Evolutionary conservation across 305 asterid genomes (phyloP).

Genomic region (Fraxinus xanthoxyloides): DNA sequence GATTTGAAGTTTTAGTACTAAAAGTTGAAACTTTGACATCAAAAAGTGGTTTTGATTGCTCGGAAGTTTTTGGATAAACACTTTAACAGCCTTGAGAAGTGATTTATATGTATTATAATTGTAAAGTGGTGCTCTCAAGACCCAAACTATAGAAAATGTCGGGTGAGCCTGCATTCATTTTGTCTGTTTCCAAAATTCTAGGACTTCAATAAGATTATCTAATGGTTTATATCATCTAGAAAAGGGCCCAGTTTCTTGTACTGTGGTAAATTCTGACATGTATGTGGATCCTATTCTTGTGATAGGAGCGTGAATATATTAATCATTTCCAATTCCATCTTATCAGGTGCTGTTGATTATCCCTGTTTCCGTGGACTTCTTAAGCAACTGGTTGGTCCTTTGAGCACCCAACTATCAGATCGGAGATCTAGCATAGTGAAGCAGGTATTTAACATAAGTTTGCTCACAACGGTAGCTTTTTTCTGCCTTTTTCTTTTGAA

Average conservation of each 20-base stretch:
- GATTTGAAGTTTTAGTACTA: neutral
- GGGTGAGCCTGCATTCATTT: conserved; percentile 11
- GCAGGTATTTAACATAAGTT: conserved; percentile 56
- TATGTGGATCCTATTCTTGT: neutral
- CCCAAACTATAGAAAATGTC: conserved; percentile 7
- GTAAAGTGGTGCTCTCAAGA: neutral
- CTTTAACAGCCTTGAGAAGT: neutral
- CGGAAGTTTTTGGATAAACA: neutral
- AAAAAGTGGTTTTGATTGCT: neutral
- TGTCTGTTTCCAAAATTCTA: neutral
- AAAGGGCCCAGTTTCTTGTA: conserved; percentile 11
- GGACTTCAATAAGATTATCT: conserved; percentile 3
- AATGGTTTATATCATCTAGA: conserved; percentile 1
- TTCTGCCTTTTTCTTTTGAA: neutral
- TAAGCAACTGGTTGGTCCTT: conserved; percentile 88
- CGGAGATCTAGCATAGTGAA: conserved; percentile 98
- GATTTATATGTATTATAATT: neutral
- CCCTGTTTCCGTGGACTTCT: conserved; percentile 92
- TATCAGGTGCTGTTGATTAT: conserved; percentile 86
- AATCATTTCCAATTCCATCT: conserved; percentile 22
- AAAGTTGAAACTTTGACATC: neutral
- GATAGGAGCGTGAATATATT: conserved; percentile 3
- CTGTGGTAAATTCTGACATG: neutral
- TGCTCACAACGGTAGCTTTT: conserved; percentile 15
- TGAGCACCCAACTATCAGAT: conserved; percentile 91